These are phyloP conservation scores for Penicillium sp. DNA, from an alignment of 2,329 filamentous ascomycete genomes.

Conservation along the genomic window DNA sequence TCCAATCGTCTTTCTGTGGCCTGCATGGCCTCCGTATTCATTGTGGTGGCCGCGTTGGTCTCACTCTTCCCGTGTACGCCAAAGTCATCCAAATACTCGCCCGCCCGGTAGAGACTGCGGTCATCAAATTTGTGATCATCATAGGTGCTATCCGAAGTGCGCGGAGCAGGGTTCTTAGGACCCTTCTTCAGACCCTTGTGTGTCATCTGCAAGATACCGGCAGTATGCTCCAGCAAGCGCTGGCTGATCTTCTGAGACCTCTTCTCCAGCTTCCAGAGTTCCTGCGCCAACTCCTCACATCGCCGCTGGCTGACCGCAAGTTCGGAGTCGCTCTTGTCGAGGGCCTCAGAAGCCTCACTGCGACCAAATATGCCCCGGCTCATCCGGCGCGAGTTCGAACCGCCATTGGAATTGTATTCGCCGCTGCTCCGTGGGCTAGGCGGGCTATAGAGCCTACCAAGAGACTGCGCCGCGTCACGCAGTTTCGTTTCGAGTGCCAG, in stretches of 20 bases:
- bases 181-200: slow-evolving; percentile 71
- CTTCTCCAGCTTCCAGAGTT: slow-evolving; percentile 77
- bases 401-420: slow-evolving; percentile 31
- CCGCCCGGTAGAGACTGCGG: slow-evolving; percentile 66
- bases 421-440: slow-evolving; percentile 53
- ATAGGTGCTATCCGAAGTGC: slow-evolving; percentile 74
- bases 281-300: slow-evolving; percentile 79
- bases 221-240: slow-evolving; percentile 81
- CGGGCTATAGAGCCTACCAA: slow-evolving; percentile 75
- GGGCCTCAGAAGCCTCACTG: slow-evolving; percentile 37
- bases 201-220: slow-evolving; percentile 85
- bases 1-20: slow-evolving; percentile 66
- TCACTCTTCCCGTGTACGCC: slow-evolving; percentile 25
- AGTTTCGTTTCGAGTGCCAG: slow-evolving; percentile 89
- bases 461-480: slow-evolving; percentile 84
- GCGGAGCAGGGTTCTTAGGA: slow-evolving; percentile 55
- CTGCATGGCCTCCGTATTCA: slow-evolving; percentile 51
- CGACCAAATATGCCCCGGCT: slow-evolving; percentile 52
- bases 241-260: slow-evolving; percentile 71
- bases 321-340: slow-evolving; percentile 67
- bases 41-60: slow-evolving; percentile 13
- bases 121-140: slow-evolving; percentile 72
- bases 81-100: slow-evolving; percentile 61
- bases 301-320: slow-evolving; percentile 70
- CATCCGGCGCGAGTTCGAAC: slow-evolving; percentile 46